Conservation (phyloP, 345 rosid genomes). For the Microcos paniculata region DNA sequence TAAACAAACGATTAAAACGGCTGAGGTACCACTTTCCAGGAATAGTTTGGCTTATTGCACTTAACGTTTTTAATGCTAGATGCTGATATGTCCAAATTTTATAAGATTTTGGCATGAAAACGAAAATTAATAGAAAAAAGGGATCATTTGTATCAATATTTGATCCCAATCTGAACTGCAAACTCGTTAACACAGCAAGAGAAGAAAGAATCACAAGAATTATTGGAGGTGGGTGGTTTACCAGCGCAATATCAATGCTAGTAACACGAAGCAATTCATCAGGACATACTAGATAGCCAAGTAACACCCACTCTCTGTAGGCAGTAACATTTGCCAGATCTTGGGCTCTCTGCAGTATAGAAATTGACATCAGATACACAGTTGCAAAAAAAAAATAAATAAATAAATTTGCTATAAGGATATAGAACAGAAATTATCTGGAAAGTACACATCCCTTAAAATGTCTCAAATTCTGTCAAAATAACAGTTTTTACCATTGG, state of each 20-base stretch:
- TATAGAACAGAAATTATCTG: neutral
- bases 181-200: slow-evolving; percentile 6
- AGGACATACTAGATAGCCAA: slow-evolving; percentile 98
- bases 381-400: slow-evolving; percentile 7
- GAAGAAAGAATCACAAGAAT: neutral
- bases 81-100: neutral
- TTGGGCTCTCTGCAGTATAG: slow-evolving; percentile 79
- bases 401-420: neutral
- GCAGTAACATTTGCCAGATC: slow-evolving; percentile 98
- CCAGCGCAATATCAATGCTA: slow-evolving; percentile 97
- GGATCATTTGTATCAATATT: neutral
- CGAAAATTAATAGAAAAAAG: neutral
- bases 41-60: slow-evolving; percentile 1
- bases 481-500: slow-evolving; percentile 69
- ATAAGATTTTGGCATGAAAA: neutral
- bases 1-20: neutral
- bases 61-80: neutral
- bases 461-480: neutral
- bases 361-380: slow-evolving; percentile 20
- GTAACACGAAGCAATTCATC: slow-evolving; percentile 98
- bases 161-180: neutral
- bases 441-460: neutral
- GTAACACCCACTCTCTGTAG: slow-evolving; percentile 94
- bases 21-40: neutral
- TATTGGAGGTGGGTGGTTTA: slow-evolving; percentile 31